Evolutionary conservation across 192 early-diverging fungal genomes (phyloP), one percentile per base, ranked within the genome.

Genomic region (Chytriomyces sp.): DNA sequence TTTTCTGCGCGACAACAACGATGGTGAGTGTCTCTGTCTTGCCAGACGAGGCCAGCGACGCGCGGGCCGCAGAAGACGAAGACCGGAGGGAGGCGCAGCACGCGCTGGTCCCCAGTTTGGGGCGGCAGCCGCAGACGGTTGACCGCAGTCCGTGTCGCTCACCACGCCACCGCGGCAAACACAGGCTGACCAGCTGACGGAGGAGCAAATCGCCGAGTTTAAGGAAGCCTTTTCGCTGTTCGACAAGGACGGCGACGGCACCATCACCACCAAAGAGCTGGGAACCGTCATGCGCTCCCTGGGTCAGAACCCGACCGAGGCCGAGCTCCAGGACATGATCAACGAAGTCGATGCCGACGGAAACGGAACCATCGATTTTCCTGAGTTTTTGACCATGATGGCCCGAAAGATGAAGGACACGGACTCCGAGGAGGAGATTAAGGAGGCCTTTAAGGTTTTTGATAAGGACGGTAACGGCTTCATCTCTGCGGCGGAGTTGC

Each of bases 401-500:
- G 92, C 93, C 34, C 88, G 93, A 78, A 93, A 96, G 81, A 89
- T 92, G 88, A 89, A 89, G 77, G 89, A 92, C 80, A 91, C 89
- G 49, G 91, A 94, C 83, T 89, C 89, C 55, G 93, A 95, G 81
- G 94, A 92, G 78, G 95, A 98, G 81, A 93, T 96, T 72, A 87
- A 90, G 75, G 95, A 98, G 84, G 95, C 95, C 31, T 97, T 96
- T 90, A 93, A 93, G 83, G 93, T 96, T 52, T 97, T 98, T 83
- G 96, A 96, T 85, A 95, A 96, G 91, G 92, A 96, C 78, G 92
- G 92, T 73, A 91, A 95, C 78, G 94, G 96, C 59, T 90, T 88
- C 82, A 98, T 98, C 77, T 92, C 91, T 8, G 90, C 94, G 60
- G 88, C 92, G 39, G 96, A 98, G 85, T 88, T 98, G 55, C 83